These are phyloP conservation scores for Aspergillus fumigatus DNA, from an alignment of 2,329 filamentous ascomycete species.

Conservation along the genomic window DNA sequence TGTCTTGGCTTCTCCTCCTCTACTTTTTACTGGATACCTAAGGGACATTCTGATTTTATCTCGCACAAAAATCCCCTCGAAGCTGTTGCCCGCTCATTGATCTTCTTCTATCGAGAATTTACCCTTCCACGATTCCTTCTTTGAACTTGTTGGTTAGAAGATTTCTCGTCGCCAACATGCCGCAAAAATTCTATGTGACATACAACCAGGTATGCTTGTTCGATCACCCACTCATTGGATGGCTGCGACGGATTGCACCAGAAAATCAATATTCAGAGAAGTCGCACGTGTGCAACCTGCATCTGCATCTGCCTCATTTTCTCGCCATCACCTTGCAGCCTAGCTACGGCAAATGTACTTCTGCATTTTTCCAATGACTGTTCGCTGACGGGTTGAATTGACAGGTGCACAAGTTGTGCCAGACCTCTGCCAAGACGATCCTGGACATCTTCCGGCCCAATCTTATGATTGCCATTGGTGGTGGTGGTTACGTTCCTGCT, in stretches of 20 bases:
- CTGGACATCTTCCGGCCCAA: conserved; percentile 83
- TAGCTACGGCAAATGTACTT: not conserved
- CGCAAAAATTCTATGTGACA: conserved; percentile 82
- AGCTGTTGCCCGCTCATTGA: not conserved
- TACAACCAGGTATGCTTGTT: conserved; percentile 73
- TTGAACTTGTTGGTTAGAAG: not conserved
- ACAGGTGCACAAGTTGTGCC: conserved; percentile 96
- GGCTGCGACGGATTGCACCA: not conserved
- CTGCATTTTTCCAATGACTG: conserved; percentile 9
- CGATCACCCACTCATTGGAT: not conserved
- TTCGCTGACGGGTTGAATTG: not conserved
- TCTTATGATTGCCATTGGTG: conserved; percentile 97
- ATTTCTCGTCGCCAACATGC: conserved; percentile 52
- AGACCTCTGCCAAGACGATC: conserved; percentile 75
- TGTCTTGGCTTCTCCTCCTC: not conserved
- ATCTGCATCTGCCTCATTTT: not conserved
- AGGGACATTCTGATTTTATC: not conserved
- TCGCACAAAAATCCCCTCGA: not conserved
- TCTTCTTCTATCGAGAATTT: conserved; percentile 4
- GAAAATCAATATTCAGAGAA: not conserved
- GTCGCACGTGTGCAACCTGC: not conserved
- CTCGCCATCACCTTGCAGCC: not conserved
- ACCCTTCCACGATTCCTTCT: conserved; percentile 8
- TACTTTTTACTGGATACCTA: not conserved
- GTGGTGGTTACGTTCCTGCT: conserved; percentile 93